Conservation (phyloP, 108 stramenopile genomes). For the Stephanodiscus minutulus region DNA sequence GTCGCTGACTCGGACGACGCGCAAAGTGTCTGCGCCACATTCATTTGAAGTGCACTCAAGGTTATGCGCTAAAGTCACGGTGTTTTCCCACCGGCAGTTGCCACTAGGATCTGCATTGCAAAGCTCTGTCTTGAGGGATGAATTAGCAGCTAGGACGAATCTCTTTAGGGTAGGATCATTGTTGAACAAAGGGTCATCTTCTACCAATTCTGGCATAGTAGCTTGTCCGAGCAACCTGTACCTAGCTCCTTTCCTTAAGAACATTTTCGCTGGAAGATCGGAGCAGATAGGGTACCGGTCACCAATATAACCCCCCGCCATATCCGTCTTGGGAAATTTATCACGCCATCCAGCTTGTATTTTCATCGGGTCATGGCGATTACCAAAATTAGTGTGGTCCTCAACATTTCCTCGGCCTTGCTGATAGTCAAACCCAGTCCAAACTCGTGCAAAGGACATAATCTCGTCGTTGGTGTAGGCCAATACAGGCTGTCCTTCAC, state of each 20-base stretch:
- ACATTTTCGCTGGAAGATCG: slow-evolving; percentile 46
- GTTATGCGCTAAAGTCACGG: slow-evolving; percentile 46
- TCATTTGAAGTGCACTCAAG: slow-evolving; percentile 55
- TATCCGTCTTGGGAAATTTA: slow-evolving; percentile 62
- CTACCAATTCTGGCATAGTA: slow-evolving; percentile 45
- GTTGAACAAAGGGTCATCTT: slow-evolving; percentile 32
- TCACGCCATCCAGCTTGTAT: slow-evolving; percentile 56
- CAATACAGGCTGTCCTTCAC: slow-evolving; percentile 36
- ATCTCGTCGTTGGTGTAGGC: slow-evolving; percentile 61
- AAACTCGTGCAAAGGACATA: slow-evolving; percentile 58
- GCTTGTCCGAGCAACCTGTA: slow-evolving; percentile 57
- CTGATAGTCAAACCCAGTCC: slow-evolving; percentile 67
- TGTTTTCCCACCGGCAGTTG: slow-evolving; percentile 35
- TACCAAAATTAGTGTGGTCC: slow-evolving; percentile 24
- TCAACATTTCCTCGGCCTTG: slow-evolving; percentile 55
- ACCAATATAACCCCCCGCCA: slow-evolving; percentile 66
- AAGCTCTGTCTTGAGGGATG: slow-evolving; percentile 45
- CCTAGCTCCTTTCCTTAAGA: slow-evolving; percentile 55
- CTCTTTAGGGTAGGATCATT: slow-evolving; percentile 35
- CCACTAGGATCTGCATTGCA: slow-evolving; percentile 40
- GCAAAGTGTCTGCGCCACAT: slow-evolving; percentile 60
- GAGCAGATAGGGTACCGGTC: slow-evolving; percentile 56
- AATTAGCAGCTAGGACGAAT: slow-evolving; percentile 26
- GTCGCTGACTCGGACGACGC: slow-evolving; percentile 54
- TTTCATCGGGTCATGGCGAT: slow-evolving; percentile 65